Base-by-base conservation (phyloP, 148 eudicot species). In the Camellia lanceoleosa region DNA sequence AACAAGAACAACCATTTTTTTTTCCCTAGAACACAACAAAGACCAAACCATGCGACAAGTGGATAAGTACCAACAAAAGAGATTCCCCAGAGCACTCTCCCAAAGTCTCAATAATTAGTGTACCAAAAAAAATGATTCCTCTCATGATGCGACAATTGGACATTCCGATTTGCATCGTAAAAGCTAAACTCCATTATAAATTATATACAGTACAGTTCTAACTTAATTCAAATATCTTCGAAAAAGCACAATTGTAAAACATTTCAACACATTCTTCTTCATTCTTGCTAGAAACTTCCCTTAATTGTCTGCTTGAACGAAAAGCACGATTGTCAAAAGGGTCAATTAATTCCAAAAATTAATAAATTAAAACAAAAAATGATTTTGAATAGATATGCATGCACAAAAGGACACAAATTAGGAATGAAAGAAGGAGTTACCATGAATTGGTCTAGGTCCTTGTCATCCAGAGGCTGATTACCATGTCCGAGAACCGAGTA, bases 391-490 rank as follows among this genome's bases (percentile, higher is more conserved):
- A 69, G 5, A 20, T 6, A 63, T 63, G n/a, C 20, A 63, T 18
- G 20, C 67, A 63, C 67, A 63, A 15, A 46, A 58, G 12, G 61
- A 49, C 61, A 3, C 61, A 58, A 14, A 11, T 58, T 58, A 58
- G 8, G 61, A 18, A 69, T 7, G 51, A 71, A 9, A 6, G 30
- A 55, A 12, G 11, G 59, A 49, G 3, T 82, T 78, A 94, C 98
- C 98, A 94, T 92, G 86, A 94, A 94, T 52, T 91, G 97, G 84
- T 94, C 94, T 55, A 94, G 95, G 80, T 94, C 98, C 80, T 91
- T 92, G 65, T 91, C 92, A 76, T 90, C 92, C 6, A 78, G 67
- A 51, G 80, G 83, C 73, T 78, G 83, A 73, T 77, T 80, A 41
- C 80, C 86, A 20, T 84, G 83, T 2, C 89, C 90, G 43, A 89